These are phyloP conservation scores for Russula lepida DNA, from an alignment of 768 basidiomycete species.

Conservation along the genomic window DNA sequence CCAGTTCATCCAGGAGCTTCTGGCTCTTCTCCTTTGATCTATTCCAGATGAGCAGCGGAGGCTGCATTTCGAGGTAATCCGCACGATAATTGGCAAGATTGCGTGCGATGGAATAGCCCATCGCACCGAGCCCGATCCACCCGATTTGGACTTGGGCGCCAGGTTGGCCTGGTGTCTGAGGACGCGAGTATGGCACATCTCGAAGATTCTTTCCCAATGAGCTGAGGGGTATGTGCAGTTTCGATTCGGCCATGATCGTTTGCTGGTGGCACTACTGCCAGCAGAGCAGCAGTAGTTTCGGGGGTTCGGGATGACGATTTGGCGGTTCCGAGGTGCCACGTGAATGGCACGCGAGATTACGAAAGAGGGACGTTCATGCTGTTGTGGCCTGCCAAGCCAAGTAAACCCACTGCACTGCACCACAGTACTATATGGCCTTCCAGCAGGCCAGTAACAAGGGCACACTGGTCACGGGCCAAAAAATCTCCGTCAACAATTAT, in stretches of 20 bases:
- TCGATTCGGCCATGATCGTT: slow-evolving; percentile 9
- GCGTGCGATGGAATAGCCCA: slow-evolving; percentile 70
- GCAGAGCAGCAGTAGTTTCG: background rate
- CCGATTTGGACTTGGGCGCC: slow-evolving; percentile 36
- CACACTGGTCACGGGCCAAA: slow-evolving; percentile 72
- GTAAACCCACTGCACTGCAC: background rate
- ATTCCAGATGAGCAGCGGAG: slow-evolving; percentile 69
- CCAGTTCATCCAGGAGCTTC: slow-evolving; percentile 47
- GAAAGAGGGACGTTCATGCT: slow-evolving; percentile 1
- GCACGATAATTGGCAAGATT: slow-evolving; percentile 59
- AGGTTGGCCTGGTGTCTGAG: slow-evolving; percentile 38
- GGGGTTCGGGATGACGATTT: background rate
- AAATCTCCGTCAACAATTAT: slow-evolving; percentile 83
- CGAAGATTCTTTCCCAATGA: slow-evolving; percentile 9
- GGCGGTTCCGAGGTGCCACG: background rate
- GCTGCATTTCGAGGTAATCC: slow-evolving; percentile 29
- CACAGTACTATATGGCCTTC: slow-evolving; percentile 36
- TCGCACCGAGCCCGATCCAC: slow-evolving; percentile 48
- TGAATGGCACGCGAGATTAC: slow-evolving; percentile 7
- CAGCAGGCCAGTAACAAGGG: slow-evolving; percentile 52
- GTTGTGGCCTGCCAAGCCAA: background rate
- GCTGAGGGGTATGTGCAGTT: slow-evolving; percentile 1
- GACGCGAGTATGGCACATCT: slow-evolving; percentile 49
- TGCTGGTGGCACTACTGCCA: background rate
- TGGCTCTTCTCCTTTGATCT: slow-evolving; percentile 56